Base-by-base conservation (phyloP, 805 yeast species). In the Wickerhamiella lipophila region DNA sequence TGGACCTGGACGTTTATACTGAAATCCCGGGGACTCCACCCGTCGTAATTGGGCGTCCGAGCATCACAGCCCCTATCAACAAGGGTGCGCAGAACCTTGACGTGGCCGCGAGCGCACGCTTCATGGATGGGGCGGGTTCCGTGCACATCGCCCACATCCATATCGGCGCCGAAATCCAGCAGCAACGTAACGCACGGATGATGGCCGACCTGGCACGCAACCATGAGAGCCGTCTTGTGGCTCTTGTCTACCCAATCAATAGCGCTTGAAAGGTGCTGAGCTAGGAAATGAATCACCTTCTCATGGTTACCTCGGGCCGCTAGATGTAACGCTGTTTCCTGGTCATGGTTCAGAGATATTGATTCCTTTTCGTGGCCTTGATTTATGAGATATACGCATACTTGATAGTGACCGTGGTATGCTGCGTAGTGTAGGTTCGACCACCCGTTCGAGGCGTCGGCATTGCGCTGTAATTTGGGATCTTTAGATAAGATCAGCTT, bases 81-180 rank as follows among this genome's bases (percentile, higher is more conserved):
- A 40, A 83, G 63, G 29, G 79, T 59, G 47, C 74, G 70, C 52
- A 78, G 63, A 42, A 83, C 78, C 43, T 74, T 74, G 13, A 74
- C 57, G 52, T 76, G 74, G 5, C 88, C 89, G 56, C 72, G 76
- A 49, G 81, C 80, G 55, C 84, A 73, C 0, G 96, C 94, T 47
- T 82, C 68, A 64, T 89, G 97, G 38, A 89, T 66, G 0, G 95
- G 85, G 2, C 94, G 79, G 59, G 86, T 83, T 1, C 92, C 94
- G 13, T 75, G 74, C 8, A 69, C 66, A 60, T 92, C 95, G 49
- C 77, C 79, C 3, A 77, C 61, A 55, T 82, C 79, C 42, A 86
- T 70, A 57, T 84, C 81, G 2, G 94, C 94, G 7, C 88, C 92
- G 49, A 81, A 75, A 32, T 81, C 81, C 3, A 85, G 65, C 18